Conservation (phyloP, 768 basidiomycete genomes). For the Macrocybe gigantea region DNA sequence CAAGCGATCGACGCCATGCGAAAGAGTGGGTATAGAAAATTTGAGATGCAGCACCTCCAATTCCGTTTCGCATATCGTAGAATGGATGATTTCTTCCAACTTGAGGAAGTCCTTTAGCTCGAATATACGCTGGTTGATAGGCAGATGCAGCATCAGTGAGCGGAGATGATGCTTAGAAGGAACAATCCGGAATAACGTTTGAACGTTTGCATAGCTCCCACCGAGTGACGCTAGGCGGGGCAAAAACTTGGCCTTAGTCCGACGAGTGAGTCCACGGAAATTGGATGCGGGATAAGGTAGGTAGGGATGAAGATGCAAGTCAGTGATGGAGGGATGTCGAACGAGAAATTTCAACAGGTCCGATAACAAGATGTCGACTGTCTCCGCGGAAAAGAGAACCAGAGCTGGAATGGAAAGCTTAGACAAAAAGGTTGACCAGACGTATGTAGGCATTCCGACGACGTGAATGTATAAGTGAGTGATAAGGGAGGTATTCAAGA, state of each 20-base stretch:
- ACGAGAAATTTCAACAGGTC: slow-evolving; percentile 16
- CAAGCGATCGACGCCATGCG: too few relatives aligned
- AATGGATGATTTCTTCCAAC: slow-evolving; percentile 1
- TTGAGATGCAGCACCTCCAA: too few relatives aligned
- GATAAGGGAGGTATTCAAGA: slow-evolving; percentile 12
- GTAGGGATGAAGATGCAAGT: slow-evolving; percentile 13
- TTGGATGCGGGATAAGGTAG: slow-evolving; percentile 1
- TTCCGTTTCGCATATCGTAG: too few relatives aligned
- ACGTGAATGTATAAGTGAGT: slow-evolving; percentile 14
- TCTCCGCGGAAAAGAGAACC: slow-evolving; percentile 10
- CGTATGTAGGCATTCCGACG: slow-evolving; percentile 5
- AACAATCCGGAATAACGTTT: slow-evolving; percentile 10
- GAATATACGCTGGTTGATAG: slow-evolving; percentile 15
- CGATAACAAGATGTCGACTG: slow-evolving; percentile 11
- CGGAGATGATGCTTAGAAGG: slow-evolving; percentile 7
- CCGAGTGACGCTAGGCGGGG: slow-evolving; percentile 13
- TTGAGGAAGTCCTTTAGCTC: slow-evolving; percentile 9
- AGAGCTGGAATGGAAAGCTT: slow-evolving; percentile 16
- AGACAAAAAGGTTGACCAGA: slow-evolving; percentile 13
- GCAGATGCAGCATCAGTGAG: slow-evolving; percentile 11
- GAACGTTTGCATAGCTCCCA: slow-evolving; percentile 12
- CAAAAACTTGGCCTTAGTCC: slow-evolving; percentile 3
- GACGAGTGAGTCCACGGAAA: slow-evolving; percentile 1
- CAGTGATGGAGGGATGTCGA: slow-evolving; percentile 17
- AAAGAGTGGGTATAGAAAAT: too few relatives aligned